Conservation (phyloP, 768 basidiomycete species). For the Mycena vitilis region DNA sequence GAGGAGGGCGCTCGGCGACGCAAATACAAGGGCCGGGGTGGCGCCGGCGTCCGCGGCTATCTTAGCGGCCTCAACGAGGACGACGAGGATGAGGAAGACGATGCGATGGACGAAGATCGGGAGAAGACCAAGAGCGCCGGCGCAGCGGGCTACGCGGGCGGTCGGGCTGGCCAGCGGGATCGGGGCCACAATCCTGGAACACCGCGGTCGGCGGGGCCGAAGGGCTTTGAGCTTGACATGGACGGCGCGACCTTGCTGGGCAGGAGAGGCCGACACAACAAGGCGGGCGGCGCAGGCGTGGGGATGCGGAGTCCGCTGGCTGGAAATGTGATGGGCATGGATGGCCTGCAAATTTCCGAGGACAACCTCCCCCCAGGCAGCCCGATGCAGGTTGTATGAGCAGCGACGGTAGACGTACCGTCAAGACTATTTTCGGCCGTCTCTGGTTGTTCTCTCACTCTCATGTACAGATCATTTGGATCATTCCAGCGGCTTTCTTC, state of each 20-base stretch:
- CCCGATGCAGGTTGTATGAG: slow-evolving; percentile 41
- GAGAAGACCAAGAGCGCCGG: slow-evolving; percentile 50
- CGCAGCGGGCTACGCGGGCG: slow-evolving; percentile 41
- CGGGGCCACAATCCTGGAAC: slow-evolving; percentile 26
- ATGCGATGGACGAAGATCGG: slow-evolving; percentile 59
- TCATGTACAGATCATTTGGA: slow-evolving; percentile 24
- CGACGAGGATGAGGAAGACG: slow-evolving; percentile 81
- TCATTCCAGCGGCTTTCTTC: not conserved
- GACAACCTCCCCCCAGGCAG: slow-evolving; percentile 37
- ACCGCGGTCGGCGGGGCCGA: slow-evolving; percentile 18
- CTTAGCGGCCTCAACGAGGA: slow-evolving; percentile 92
- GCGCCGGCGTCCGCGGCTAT: slow-evolving; percentile 82
- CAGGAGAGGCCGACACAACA: slow-evolving; percentile 63
- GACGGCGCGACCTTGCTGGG: slow-evolving; percentile 89
- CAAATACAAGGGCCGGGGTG: slow-evolving; percentile 83
- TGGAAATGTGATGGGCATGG: slow-evolving; percentile 44
- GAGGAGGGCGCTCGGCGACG: slow-evolving; percentile 93
- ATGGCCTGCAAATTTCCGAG: slow-evolving; percentile 39
- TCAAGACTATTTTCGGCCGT: slow-evolving; percentile 9
- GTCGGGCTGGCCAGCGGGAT: slow-evolving; percentile 47
- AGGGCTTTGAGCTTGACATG: slow-evolving; percentile 86
- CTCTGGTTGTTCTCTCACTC: not conserved
- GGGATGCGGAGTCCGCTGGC: slow-evolving; percentile 51
- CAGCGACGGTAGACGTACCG: not conserved
- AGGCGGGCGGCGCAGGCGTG: slow-evolving; percentile 33